These are phyloP conservation scores for Salix udensis DNA, from an alignment of 345 rosid species.

Conservation along the genomic window DNA sequence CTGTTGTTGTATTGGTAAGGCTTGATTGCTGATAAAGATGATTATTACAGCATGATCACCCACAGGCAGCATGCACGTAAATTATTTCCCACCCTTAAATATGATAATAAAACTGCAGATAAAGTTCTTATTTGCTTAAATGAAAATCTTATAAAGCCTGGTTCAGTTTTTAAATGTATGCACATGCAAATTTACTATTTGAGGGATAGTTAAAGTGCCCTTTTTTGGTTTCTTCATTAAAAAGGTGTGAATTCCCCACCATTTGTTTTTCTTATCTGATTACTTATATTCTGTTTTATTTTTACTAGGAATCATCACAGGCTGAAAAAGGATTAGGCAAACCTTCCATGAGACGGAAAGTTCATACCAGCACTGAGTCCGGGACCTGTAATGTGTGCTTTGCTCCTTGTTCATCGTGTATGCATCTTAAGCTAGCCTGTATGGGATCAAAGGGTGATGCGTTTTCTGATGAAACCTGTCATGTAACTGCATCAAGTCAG, in stretches of 20 bases:
- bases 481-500: conserved; percentile 48
- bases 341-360: conserved; percentile 44
- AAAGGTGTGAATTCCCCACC: background rate
- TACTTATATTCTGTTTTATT: conserved; percentile 7
- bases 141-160: background rate
- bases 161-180: background rate
- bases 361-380: conserved; percentile 46
- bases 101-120: background rate
- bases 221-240: background rate
- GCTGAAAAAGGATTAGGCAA: conserved; percentile 35
- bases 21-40: background rate
- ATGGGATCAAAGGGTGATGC: conserved; percentile 56
- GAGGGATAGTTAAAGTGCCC: background rate
- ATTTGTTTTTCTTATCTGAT: background rate
- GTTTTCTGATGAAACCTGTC: conserved; percentile 63
- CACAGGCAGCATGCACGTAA: background rate
- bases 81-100: background rate
- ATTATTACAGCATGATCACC: background rate
- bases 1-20: background rate
- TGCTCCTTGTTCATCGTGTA: conserved; percentile 83
- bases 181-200: background rate
- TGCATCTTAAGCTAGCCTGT: conserved; percentile 48
- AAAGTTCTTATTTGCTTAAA: background rate
- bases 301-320: conserved; percentile 33
- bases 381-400: conserved; percentile 80